These are phyloP conservation scores for Parachaetomium inaequale DNA, from an alignment of 495 filamentous ascomycete species.

Conservation along the genomic window DNA sequence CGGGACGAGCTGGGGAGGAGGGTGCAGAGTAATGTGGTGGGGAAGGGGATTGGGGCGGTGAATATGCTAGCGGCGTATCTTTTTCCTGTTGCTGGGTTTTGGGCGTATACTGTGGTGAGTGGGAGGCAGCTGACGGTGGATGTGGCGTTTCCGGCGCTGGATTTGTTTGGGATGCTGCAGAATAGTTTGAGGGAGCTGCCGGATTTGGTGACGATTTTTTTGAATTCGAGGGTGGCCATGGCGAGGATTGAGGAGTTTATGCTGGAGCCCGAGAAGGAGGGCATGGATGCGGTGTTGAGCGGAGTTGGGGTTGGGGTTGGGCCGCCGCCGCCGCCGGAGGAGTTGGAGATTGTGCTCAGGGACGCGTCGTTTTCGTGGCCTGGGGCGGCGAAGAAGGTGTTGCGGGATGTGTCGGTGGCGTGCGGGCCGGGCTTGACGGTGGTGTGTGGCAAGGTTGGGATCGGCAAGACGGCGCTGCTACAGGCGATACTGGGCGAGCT, in stretches of 20 bases:
- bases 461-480: slow-evolving; percentile 77
- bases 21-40: slow-evolving; percentile 61
- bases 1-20: slow-evolving; percentile 62
- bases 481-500: slow-evolving; percentile 77
- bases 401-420: slow-evolving; percentile 57
- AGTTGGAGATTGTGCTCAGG: slow-evolving; percentile 49
- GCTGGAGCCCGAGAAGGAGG: slow-evolving; percentile 72
- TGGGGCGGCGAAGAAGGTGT: slow-evolving; percentile 55
- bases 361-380: slow-evolving; percentile 77
- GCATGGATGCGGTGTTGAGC: slow-evolving; percentile 30
- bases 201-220: slow-evolving; percentile 61
- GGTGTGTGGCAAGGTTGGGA: slow-evolving; percentile 65
- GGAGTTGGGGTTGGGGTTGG: slow-evolving; percentile 16
- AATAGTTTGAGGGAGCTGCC: slow-evolving; percentile 66
- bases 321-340: neutral
- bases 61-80: slow-evolving; percentile 63
- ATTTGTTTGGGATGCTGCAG: slow-evolving; percentile 72
- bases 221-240: slow-evolving; percentile 73
- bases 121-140: slow-evolving; percentile 65
- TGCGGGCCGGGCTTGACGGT: slow-evolving; percentile 64
- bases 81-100: slow-evolving; percentile 75
- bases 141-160: slow-evolving; percentile 75
- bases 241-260: slow-evolving; percentile 80
- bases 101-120: slow-evolving; percentile 68
- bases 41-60: slow-evolving; percentile 54